phyloP scores from a whole-genome alignment of 768 basidiomycete genomes.

The Pleurotus tuoliensis region DNA sequence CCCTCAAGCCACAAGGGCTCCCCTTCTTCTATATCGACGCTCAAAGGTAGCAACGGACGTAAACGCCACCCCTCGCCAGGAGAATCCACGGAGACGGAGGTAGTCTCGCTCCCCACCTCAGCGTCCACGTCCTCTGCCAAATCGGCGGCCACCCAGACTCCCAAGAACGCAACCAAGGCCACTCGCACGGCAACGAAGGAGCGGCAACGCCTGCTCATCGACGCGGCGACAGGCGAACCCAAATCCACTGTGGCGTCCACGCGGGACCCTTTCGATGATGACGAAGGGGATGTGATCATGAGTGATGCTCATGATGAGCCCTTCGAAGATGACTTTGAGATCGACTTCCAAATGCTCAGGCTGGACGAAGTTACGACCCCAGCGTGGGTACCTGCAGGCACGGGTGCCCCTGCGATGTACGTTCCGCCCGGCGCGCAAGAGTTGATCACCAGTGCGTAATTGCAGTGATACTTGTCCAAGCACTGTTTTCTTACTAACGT shows the following conservation, averaged over 20 bases:
- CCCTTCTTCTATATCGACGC: background rate
- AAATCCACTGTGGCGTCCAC: slow-evolving; percentile 5
- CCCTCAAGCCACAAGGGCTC: background rate
- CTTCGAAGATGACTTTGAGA: slow-evolving; percentile 7
- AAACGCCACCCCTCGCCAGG: background rate
- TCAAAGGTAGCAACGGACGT: background rate
- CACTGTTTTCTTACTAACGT: too few species aligned
- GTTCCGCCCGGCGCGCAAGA: slow-evolving; percentile 3
- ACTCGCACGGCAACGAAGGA: slow-evolving; percentile 3
- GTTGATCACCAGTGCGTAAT: background rate
- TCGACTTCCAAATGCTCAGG: slow-evolving; percentile 9
- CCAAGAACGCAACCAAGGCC: background rate
- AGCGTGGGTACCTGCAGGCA: background rate
- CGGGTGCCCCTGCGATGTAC: background rate
- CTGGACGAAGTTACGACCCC: slow-evolving; percentile 3
- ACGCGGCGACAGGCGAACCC: background rate
- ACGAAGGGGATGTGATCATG: slow-evolving; percentile 4
- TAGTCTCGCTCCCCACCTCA: background rate
- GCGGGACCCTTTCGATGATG: background rate
- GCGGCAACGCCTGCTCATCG: slow-evolving; percentile 2
- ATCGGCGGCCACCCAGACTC: background rate
- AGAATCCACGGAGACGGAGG: background rate
- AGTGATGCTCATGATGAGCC: slow-evolving; percentile 5
- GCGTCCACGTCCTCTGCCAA: background rate
- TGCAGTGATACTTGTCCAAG: too few species aligned